Evolutionary conservation across 805 yeast species (phyloP).

Genomic region (Starmerella floricola): DNA sequence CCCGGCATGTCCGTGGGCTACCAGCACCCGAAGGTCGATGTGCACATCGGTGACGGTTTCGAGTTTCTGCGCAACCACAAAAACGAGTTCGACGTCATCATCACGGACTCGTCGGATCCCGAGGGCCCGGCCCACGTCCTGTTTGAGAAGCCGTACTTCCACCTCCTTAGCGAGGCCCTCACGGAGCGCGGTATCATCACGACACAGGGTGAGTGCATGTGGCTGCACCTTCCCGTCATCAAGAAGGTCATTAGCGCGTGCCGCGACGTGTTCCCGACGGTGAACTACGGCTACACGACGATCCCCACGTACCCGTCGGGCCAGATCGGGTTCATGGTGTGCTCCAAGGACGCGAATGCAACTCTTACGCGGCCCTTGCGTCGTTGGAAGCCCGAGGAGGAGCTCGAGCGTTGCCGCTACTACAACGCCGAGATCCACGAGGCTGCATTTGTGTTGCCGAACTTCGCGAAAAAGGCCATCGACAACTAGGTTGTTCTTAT

Average conservation of each 20-base stretch:
- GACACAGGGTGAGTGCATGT: slow-evolving; percentile 82
- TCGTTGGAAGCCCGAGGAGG: slow-evolving; percentile 34
- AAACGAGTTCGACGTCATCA: slow-evolving; percentile 84
- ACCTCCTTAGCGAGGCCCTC: slow-evolving; percentile 72
- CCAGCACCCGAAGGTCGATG: slow-evolving; percentile 77
- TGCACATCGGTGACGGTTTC: slow-evolving; percentile 95
- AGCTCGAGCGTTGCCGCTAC: slow-evolving; percentile 44
- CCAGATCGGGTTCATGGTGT: slow-evolving; percentile 66
- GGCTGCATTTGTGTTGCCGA: slow-evolving; percentile 67
- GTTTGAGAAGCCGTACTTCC: slow-evolving; percentile 85
- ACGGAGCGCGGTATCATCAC: slow-evolving; percentile 84
- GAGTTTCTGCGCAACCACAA: slow-evolving; percentile 76
- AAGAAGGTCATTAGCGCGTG: slow-evolving; percentile 66
- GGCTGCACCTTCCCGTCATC: slow-evolving; percentile 72
- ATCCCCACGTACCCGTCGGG: slow-evolving; percentile 86
- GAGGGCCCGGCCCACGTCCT: slow-evolving; percentile 95
- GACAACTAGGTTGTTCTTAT: slow-evolving; percentile 4
- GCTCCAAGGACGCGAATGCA: slow-evolving; percentile 43
- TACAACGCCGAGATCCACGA: slow-evolving; percentile 55
- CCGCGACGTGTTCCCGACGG: slow-evolving; percentile 67
- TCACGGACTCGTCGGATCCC: slow-evolving; percentile 96
- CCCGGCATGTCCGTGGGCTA: slow-evolving; percentile 81
- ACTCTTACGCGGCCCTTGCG: slow-evolving; percentile 44
- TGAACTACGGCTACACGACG: slow-evolving; percentile 65
- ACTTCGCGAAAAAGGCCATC: slow-evolving; percentile 45